These are phyloP conservation scores for Syncephalastrum contaminatum DNA, from an alignment of 371 early-diverging fungal species.

Conservation along the genomic window DNA sequence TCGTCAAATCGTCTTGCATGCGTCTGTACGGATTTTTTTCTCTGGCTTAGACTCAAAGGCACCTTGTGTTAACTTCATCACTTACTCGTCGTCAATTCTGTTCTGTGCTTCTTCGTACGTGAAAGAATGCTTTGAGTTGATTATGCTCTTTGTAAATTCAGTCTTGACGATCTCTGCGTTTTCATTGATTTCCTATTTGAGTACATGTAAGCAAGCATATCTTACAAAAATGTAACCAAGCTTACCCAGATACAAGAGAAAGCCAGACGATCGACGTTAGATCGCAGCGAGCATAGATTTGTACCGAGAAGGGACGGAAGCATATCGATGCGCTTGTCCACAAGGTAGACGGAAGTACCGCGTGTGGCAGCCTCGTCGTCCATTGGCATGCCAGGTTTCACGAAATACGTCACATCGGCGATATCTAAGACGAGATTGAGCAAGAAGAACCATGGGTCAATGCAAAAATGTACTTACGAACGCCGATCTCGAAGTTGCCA, in stretches of 20 bases:
- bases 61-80: slow-evolving; percentile 1
- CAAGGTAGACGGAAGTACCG: slow-evolving; percentile 95
- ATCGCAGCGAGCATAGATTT: slow-evolving; percentile 90
- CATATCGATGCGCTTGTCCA: slow-evolving; percentile 98
- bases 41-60: not conserved
- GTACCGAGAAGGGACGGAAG: slow-evolving; percentile 87
- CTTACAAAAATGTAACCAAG: not conserved
- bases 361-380: slow-evolving; percentile 88
- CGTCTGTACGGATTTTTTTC: slow-evolving; percentile 28
- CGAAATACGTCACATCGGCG: slow-evolving; percentile 98
- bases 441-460: not conserved
- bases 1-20: slow-evolving; percentile 81
- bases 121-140: slow-evolving; percentile 90
- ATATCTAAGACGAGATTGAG: slow-evolving; percentile 62
- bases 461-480: slow-evolving; percentile 59
- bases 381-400: slow-evolving; percentile 81
- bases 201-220: slow-evolving; percentile 2
- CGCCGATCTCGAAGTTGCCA: slow-evolving; percentile 89
- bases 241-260: slow-evolving; percentile 80
- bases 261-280: slow-evolving; percentile 88
- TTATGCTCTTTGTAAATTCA: slow-evolving; percentile 86
- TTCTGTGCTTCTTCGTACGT: slow-evolving; percentile 98
- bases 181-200: slow-evolving; percentile 63
- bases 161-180: slow-evolving; percentile 76
- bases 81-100: slow-evolving; percentile 84